phyloP scores from a whole-genome alignment of 2,329 filamentous ascomycete genomes.

The Fusarium nelsonii region DNA sequence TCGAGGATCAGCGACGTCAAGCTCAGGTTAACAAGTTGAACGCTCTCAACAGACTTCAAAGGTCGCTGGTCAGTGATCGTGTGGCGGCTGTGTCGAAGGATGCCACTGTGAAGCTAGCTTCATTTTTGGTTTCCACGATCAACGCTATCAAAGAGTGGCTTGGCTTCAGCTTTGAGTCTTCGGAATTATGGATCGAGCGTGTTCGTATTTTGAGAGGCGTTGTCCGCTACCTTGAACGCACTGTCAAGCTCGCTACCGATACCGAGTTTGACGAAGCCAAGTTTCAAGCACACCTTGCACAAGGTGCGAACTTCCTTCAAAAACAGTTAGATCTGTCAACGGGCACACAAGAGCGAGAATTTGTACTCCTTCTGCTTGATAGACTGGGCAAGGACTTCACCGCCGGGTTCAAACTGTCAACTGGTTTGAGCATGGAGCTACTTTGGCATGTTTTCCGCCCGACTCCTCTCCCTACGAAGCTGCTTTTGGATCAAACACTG shows the following conservation, averaged over 20 bases:
- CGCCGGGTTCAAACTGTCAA: conserved; percentile 77
- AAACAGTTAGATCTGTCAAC: conserved; percentile 46
- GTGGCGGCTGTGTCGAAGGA: conserved; percentile 70
- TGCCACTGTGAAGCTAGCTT: conserved; percentile 66
- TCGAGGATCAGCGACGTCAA: conserved; percentile 58
- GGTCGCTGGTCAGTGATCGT: conserved; percentile 67
- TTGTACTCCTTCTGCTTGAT: conserved; percentile 57
- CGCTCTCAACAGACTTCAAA: conserved; percentile 69
- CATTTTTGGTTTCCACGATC: conserved; percentile 63
- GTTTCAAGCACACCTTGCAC: conserved; percentile 72
- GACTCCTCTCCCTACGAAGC: conserved; percentile 62
- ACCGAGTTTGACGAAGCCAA: conserved; percentile 69
- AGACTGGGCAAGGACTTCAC: conserved; percentile 70
- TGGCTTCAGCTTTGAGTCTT: conserved; percentile 46
- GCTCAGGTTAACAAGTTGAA: conserved; percentile 64
- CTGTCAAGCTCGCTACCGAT: conserved; percentile 60
- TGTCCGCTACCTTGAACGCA: conserved; percentile 68
- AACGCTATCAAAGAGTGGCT: conserved; percentile 60
- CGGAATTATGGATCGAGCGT: conserved; percentile 52
- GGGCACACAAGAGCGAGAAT: conserved; percentile 49
- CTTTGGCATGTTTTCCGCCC: conserved; percentile 83
- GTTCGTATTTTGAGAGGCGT: conserved; percentile 54
- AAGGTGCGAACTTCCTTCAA: conserved; percentile 61
- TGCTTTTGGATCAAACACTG: conserved; percentile 60
- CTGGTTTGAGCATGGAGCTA: conserved; percentile 82